Percentiles rank a stretch among this genome's conserved stretches.
Conservation (phyloP, 1,139 yeast genomes). For the Pichia kudriavzevii region DNA sequence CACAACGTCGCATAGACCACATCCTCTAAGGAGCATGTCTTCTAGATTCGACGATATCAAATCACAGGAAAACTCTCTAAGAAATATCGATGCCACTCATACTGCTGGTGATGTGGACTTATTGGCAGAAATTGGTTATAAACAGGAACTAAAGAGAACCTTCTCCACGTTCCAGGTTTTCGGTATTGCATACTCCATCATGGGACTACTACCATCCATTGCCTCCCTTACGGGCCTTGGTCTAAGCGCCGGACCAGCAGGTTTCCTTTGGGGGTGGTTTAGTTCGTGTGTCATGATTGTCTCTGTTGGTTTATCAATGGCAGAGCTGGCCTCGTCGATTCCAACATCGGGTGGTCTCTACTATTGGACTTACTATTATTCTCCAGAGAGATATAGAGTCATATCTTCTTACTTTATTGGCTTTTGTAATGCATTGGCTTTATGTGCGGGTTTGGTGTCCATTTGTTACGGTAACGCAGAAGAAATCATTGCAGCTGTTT, state of each 20-base stretch:
- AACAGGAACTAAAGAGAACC: constrained; percentile 42
- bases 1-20: constrained; percentile 9
- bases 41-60: constrained; percentile 18
- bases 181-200: constrained; percentile 46
- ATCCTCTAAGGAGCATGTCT: constrained; percentile 13
- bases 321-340: constrained; percentile 56
- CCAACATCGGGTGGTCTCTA: constrained; percentile 70
- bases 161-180: constrained; percentile 44
- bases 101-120: constrained; percentile 34
- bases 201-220: constrained; percentile 45
- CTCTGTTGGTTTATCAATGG: constrained; percentile 46
- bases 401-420: constrained; percentile 52
- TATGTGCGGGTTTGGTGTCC: constrained; percentile 49
- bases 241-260: constrained; percentile 45
- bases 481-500: constrained; percentile 46
- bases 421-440: constrained; percentile 49
- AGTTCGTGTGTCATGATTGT: constrained; percentile 44
- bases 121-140: constrained; percentile 43
- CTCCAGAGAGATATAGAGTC: constrained; percentile 40
- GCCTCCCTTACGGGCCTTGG: constrained; percentile 35
- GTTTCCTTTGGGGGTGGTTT: constrained; percentile 63
- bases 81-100: constrained; percentile 25
- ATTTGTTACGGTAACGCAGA: constrained; percentile 53
- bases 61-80: constrained; percentile 19
- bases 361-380: constrained; percentile 48